These are phyloP conservation scores for Cichorium intybus DNA, from an alignment of 140 eudicot genomes.

Conservation along the genomic window DNA sequence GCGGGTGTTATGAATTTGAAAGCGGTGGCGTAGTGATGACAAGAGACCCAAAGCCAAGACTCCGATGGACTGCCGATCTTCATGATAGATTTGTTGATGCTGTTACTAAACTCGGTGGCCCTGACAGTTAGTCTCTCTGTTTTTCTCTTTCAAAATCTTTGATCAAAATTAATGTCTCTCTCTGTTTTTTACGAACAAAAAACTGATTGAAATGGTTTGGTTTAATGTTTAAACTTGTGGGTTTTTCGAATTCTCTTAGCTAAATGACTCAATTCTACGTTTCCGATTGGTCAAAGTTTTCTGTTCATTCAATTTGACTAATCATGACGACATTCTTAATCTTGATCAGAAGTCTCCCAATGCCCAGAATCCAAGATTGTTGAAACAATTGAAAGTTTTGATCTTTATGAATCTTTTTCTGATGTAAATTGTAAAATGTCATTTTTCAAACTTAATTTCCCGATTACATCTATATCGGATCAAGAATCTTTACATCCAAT, in stretches of 20 bases:
- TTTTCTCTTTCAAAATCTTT: conserved; percentile 10
- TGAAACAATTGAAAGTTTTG: conserved; percentile 13
- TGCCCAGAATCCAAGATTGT: conserved; percentile 18
- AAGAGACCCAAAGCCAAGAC: conserved; percentile 92
- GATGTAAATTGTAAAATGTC: not conserved
- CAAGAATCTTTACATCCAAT: conserved; percentile 13
- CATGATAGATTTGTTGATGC: conserved; percentile 94
- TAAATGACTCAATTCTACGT: conserved; percentile 16
- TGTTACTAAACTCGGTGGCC: conserved; percentile 94
- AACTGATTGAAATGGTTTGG: not conserved
- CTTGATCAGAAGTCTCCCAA: conserved; percentile 22
- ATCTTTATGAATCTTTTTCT: conserved; percentile 16
- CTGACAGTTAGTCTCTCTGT: conserved; percentile 67
- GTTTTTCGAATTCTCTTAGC: conserved; percentile 13
- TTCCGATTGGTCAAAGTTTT: conserved; percentile 16
- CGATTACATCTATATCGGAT: conserved; percentile 15
- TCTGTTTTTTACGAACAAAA: conserved; percentile 3
- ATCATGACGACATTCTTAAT: conserved; percentile 22
- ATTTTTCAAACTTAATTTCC: not conserved
- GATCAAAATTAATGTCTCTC: conserved; percentile 9
- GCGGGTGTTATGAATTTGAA: conserved; percentile 47
- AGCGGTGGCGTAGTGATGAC: conserved; percentile 83
- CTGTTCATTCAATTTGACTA: conserved; percentile 2
- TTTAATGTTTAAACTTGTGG: conserved; percentile 8
- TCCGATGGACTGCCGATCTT: conserved; percentile 93